These are phyloP conservation scores for Lophiostoma macrostomum DNA, from an alignment of 495 filamentous ascomycete species.

Conservation along the genomic window DNA sequence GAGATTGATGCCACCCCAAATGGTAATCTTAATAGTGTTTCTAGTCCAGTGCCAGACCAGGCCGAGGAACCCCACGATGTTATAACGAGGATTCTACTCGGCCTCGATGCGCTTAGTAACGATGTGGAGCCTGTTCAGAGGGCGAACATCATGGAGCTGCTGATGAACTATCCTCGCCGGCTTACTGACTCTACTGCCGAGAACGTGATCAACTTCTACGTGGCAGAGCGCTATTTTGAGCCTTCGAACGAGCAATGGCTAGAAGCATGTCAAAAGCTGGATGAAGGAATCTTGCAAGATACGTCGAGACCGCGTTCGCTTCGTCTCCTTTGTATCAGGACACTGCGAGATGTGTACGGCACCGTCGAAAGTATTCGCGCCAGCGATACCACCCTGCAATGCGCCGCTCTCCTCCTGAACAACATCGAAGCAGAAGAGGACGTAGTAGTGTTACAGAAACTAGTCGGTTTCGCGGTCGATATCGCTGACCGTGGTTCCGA, in stretches of 20 bases:
- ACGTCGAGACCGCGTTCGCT: constrained; percentile 61
- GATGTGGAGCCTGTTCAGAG: constrained; percentile 50
- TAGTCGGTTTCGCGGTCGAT: constrained; percentile 51
- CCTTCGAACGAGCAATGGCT: constrained; percentile 69
- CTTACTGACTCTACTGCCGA: constrained; percentile 58
- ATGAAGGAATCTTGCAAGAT: constrained; percentile 65
- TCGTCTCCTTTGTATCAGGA: constrained; percentile 56
- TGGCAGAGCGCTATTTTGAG: constrained; percentile 62
- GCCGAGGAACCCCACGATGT: not conserved
- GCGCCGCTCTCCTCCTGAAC: constrained; percentile 48
- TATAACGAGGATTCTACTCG: constrained; percentile 16
- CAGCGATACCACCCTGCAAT: constrained; percentile 7
- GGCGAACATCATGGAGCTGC: constrained; percentile 66
- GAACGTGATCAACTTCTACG: constrained; percentile 57
- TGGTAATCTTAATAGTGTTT: not conserved
- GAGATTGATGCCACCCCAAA: too few relatives aligned
- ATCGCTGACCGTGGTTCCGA: constrained; percentile 41
- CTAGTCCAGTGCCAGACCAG: not conserved
- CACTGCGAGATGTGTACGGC: constrained; percentile 64
- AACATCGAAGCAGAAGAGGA: constrained; percentile 53
- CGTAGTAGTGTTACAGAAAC: constrained; percentile 40
- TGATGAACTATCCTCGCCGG: constrained; percentile 55
- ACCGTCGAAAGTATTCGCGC: constrained; percentile 40
- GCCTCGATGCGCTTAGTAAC: constrained; percentile 33
- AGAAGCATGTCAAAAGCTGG: constrained; percentile 56